Conservation (phyloP, 2,329 filamentous ascomycete genomes). For the Fusarium nodosum region DNA sequence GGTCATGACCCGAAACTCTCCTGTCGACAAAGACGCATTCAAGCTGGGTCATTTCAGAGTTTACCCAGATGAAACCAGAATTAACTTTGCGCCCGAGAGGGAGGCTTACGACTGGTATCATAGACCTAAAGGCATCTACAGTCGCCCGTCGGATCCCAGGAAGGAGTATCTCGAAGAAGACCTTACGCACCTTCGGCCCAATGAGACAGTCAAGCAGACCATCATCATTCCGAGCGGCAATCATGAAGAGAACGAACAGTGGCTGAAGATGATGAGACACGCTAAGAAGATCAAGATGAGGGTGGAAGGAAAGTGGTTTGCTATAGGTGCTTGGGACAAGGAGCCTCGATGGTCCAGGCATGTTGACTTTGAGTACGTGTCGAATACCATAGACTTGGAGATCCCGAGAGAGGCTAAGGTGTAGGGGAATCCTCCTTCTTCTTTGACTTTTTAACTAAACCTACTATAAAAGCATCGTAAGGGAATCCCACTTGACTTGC, state of each 20-base stretch:
- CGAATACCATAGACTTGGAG: not conserved
- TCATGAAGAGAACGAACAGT: not conserved
- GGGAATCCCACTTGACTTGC: not conserved
- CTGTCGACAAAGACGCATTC: slow-evolving; percentile 1
- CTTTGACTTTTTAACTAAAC: no score
- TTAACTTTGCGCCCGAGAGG: not conserved
- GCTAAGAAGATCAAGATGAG: not conserved
- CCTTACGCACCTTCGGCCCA: not conserved
- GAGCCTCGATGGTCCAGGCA: not conserved
- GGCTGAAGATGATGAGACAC: not conserved
- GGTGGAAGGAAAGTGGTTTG: not conserved
- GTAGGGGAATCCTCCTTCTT: no score
- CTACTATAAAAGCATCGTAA: not conserved
- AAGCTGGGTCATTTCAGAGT: not conserved
- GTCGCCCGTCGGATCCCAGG: not conserved
- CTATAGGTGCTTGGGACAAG: not conserved
- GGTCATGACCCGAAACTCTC: not conserved
- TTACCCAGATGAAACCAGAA: not conserved
- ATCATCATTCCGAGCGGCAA: not conserved
- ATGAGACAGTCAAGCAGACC: not conserved
- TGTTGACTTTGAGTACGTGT: not conserved
- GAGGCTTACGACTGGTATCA: not conserved
- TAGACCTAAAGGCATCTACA: not conserved
- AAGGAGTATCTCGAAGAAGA: not conserved
- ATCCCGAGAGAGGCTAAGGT: not conserved